These are phyloP conservation scores for Cyclotella choctawhatcheeana DNA, from an alignment of 108 stramenopile genomes.

Conservation along the genomic window DNA sequence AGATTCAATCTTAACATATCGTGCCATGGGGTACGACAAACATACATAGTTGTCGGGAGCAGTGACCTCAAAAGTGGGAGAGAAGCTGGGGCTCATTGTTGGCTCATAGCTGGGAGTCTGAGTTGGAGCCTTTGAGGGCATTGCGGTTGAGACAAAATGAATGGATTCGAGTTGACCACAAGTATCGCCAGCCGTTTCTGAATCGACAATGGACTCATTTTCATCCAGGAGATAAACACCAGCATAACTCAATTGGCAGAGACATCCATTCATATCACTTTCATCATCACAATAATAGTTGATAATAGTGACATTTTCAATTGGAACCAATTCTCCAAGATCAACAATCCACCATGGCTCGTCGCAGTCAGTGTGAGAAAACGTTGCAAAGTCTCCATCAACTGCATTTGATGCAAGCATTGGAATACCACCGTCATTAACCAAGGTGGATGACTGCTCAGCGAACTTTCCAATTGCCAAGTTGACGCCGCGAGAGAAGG, in stretches of 20 bases:
- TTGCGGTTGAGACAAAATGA: neutral
- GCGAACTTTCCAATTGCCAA: neutral
- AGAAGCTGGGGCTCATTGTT: neutral
- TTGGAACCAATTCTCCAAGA: neutral
- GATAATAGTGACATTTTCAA: conserved; percentile 2
- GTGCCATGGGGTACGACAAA: neutral
- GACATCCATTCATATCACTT: neutral
- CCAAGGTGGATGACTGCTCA: neutral
- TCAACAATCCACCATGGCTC: conserved; percentile 1
- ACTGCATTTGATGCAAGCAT: neutral
- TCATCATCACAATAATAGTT: neutral
- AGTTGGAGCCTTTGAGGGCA: neutral
- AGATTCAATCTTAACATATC: neutral
- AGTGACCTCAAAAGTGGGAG: neutral
- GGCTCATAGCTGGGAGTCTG: neutral
- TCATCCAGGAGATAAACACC: neutral
- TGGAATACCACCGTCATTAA: neutral
- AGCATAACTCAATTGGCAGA: neutral
- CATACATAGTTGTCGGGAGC: neutral
- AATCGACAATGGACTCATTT: neutral
- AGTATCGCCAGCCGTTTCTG: neutral
- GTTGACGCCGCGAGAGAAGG: neutral
- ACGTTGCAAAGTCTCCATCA: neutral
- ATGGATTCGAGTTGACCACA: neutral
- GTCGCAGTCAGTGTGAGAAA: neutral